Evolutionary conservation across 805 yeast species (phyloP).

Genomic region (Zygosaccharomyces bisporus): DNA sequence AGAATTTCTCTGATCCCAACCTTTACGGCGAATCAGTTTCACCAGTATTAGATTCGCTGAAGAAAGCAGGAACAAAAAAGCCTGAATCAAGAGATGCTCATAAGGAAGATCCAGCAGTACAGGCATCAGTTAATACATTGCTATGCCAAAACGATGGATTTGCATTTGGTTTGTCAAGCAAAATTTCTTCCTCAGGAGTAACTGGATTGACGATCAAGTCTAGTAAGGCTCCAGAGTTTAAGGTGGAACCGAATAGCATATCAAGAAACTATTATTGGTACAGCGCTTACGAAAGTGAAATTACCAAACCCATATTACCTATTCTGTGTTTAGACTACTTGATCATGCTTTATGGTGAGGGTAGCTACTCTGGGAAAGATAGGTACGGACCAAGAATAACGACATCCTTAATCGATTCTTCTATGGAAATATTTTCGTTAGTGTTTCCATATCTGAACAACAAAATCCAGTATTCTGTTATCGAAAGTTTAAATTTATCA

Average conservation of each 20-base stretch:
- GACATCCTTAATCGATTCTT: conserved; percentile 63
- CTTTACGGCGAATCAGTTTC: conserved; percentile 24
- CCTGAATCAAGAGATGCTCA: conserved; percentile 17
- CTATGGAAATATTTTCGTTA: conserved; percentile 70
- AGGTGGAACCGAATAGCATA: conserved; percentile 31
- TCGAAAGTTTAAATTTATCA: conserved; percentile 69
- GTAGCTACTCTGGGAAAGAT: conserved; percentile 15
- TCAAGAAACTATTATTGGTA: conserved; percentile 35
- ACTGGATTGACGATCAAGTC: conserved; percentile 38
- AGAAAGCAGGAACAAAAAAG: conserved; percentile 19
- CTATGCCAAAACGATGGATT: conserved; percentile 39
- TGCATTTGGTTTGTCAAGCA: conserved; percentile 54
- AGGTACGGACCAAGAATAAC: conserved; percentile 41
- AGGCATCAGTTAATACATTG: conserved; percentile 24
- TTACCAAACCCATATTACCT: conserved; percentile 39
- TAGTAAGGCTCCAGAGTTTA: conserved; percentile 13
- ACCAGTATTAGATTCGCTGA: conserved; percentile 15
- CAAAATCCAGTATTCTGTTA: conserved; percentile 81
- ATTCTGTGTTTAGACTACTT: conserved; percentile 44
- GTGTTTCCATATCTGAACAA: conserved; percentile 67
- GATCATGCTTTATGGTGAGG: conserved; percentile 28
- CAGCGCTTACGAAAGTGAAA: conserved; percentile 34
- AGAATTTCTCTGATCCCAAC: conserved; percentile 46
- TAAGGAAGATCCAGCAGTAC: conserved; percentile 14
- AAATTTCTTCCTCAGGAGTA: conserved; percentile 36